Evolutionary conservation across 257 asterid genomes (phyloP).

Genomic region (Nemophila menziesii): DNA sequence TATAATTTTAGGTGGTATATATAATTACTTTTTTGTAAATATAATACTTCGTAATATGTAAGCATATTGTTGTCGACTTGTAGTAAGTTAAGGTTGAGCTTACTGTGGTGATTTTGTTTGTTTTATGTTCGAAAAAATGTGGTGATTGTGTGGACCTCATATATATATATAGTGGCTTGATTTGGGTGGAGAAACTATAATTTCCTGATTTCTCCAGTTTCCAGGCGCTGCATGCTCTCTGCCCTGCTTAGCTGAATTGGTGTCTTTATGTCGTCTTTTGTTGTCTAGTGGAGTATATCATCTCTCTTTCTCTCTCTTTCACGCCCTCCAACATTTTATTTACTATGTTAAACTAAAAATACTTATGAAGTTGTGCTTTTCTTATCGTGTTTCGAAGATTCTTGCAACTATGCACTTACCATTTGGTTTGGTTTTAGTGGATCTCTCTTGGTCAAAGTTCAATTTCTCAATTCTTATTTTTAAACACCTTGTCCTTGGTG

Average conservation of each 20-base stretch:
- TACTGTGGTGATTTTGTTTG: too few species aligned
- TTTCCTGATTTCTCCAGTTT: neutral
- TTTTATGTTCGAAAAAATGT: too few species aligned
- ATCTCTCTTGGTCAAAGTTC: slow-evolving; percentile 20
- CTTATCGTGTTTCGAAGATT: neutral
- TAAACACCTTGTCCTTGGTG: neutral
- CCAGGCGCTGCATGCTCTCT: neutral
- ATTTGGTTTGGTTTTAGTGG: too few species aligned
- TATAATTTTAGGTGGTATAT: too few species aligned
- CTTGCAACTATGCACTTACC: neutral
- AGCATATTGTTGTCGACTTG: too few species aligned
- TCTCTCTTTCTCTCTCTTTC: neutral
- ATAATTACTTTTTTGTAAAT: too few species aligned
- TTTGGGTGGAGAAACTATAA: too few species aligned
- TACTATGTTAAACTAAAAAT: neutral
- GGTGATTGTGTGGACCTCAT: too few species aligned
- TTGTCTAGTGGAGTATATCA: neutral
- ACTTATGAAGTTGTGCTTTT: neutral
- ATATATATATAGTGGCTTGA: too few species aligned
- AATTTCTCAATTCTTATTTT: slow-evolving; percentile 8
- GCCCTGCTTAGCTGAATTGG: neutral
- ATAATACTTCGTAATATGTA: too few species aligned
- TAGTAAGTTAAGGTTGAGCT: too few species aligned
- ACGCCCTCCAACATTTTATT: neutral
- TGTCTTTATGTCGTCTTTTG: neutral